Conservation (phyloP, 352 stramenopile species). For the Phytophthora litchii region DNA sequence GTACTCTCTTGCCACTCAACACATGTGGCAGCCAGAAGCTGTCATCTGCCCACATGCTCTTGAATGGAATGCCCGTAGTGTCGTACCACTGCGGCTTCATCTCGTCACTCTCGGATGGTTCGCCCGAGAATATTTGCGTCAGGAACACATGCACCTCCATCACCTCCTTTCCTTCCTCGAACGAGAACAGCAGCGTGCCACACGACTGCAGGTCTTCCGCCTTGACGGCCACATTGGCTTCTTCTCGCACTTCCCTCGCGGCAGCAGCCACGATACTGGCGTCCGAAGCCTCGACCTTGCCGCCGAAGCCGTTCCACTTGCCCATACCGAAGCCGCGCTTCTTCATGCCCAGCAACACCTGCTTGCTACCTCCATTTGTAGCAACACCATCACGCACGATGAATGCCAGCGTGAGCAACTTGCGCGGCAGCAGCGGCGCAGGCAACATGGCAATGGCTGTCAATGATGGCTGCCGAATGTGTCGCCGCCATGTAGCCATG, state of each 20-base stretch:
- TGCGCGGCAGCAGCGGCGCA: conserved; percentile 42
- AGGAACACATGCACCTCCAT: conserved; percentile 89
- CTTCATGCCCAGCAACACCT: conserved; percentile 87
- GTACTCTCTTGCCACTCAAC: conserved; percentile 65
- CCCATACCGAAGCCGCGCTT: conserved; percentile 89
- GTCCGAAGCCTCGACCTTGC: conserved; percentile 86
- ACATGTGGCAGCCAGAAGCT: conserved; percentile 81
- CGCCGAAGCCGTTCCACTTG: conserved; percentile 93
- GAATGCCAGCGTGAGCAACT: conserved; percentile 61
- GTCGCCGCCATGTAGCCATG: conserved; percentile 6
- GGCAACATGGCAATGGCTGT: conserved; percentile 13
- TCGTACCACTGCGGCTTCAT: conserved; percentile 89
- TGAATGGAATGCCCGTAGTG: conserved; percentile 65
- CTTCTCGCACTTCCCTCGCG: conserved; percentile 69
- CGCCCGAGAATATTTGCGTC: conserved; percentile 60
- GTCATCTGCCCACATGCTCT: conserved; percentile 91
- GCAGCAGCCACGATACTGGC: conserved; percentile 57
- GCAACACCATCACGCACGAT: conserved; percentile 39
- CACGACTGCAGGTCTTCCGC: conserved; percentile 34
- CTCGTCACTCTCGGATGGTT: conserved; percentile 87
- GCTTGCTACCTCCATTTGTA: background rate
- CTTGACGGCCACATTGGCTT: conserved; percentile 64
- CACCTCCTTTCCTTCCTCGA: conserved; percentile 58
- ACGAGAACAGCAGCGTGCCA: conserved; percentile 67
- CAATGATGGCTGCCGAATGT: conserved; percentile 6